phyloP scores from a whole-genome alignment of 345 rosid species.

The Atalantia buxifolia region DNA sequence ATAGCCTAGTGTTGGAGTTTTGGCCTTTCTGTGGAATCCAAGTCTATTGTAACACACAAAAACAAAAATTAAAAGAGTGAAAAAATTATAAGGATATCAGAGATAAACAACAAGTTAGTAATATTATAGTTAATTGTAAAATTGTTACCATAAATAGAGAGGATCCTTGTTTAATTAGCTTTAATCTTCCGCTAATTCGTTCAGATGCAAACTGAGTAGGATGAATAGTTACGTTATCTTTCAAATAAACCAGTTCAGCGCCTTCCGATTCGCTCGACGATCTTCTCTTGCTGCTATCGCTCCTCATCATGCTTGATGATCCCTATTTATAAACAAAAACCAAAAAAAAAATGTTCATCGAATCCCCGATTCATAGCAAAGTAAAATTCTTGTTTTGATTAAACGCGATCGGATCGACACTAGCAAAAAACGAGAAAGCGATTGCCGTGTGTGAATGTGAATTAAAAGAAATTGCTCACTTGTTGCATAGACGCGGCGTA shows the following conservation, averaged over 20 bases:
- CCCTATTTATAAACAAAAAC: slow-evolving; percentile 38
- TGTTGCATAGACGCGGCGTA: slow-evolving; percentile 88
- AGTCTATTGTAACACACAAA: slow-evolving; percentile 40
- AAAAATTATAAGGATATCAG: neutral
- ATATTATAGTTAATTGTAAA: neutral
- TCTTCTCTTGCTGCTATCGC: slow-evolving; percentile 62
- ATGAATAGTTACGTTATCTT: slow-evolving; percentile 88
- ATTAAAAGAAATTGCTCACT: slow-evolving; percentile 29
- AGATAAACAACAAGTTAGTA: neutral
- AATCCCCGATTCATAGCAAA: neutral
- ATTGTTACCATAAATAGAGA: slow-evolving; percentile 65
- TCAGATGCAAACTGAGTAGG: slow-evolving; percentile 87
- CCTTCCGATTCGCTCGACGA: slow-evolving; percentile 59
- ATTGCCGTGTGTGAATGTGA: neutral
- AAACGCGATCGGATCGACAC: neutral
- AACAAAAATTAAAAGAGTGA: neutral
- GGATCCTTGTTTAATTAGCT: slow-evolving; percentile 74
- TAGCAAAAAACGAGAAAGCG: neutral
- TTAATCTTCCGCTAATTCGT: slow-evolving; percentile 89
- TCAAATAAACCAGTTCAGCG: slow-evolving; percentile 64
- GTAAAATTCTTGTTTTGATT: neutral
- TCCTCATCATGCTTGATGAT: slow-evolving; percentile 63
- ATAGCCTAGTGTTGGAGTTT: slow-evolving; percentile 53
- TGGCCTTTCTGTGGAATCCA: slow-evolving; percentile 95
- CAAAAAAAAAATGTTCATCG: neutral